Conservation (phyloP, 148 eudicot species). For the Vaccinium myrtillus region DNA sequence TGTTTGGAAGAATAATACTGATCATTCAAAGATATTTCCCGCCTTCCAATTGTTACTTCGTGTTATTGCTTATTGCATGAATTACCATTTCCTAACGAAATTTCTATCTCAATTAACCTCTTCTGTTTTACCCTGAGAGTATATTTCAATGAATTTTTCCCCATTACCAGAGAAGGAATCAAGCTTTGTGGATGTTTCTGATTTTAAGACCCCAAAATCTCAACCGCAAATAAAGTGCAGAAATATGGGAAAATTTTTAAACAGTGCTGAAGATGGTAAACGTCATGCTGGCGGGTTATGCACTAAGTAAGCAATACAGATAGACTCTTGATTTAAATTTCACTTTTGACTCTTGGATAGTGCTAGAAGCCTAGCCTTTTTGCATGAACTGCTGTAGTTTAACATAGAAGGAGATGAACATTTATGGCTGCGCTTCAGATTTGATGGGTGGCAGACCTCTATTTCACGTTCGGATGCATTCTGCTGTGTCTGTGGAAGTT, state of each 20-base stretch:
- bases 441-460: constrained; percentile 21
- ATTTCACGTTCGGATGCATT: constrained; percentile 26
- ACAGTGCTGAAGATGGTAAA: constrained; percentile 22
- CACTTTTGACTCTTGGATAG: constrained; percentile 7
- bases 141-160: neutral
- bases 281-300: constrained; percentile 5
- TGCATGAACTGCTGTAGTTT: constrained; percentile 11
- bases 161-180: constrained; percentile 30
- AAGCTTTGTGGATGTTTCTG: constrained; percentile 27
- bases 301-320: constrained; percentile 31
- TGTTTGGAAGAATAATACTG: neutral
- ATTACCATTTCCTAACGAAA: neutral
- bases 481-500: constrained; percentile 60
- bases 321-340: constrained; percentile 9
- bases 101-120: neutral
- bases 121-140: neutral
- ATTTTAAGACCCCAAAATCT: constrained; percentile 19
- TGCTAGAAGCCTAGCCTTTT: constrained; percentile 9
- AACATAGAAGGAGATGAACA: neutral
- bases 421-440: constrained; percentile 27
- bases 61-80: neutral
- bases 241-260: constrained; percentile 16
- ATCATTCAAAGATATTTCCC: neutral
- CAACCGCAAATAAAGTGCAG: constrained; percentile 26
- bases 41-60: neutral